These are phyloP conservation scores for Pleurotus salmoneostramineus DNA, from an alignment of 768 basidiomycete species.

Conservation along the genomic window DNA sequence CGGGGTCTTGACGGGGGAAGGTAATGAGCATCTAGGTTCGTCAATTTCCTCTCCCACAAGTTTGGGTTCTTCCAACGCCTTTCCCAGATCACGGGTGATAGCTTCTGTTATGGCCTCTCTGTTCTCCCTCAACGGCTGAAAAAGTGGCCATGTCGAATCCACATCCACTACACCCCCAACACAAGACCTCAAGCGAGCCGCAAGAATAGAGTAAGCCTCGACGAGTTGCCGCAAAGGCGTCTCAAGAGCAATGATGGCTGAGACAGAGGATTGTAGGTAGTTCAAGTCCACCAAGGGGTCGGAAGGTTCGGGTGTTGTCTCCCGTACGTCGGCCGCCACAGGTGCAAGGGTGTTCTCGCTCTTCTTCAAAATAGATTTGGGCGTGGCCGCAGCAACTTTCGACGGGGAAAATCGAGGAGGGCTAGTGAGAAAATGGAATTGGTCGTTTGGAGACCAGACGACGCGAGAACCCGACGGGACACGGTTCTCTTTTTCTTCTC, in stretches of 20 bases:
- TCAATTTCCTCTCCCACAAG: conserved; percentile 22
- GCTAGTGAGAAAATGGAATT: conserved; percentile 37
- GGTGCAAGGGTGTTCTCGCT: conserved; percentile 30
- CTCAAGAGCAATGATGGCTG: conserved; percentile 48
- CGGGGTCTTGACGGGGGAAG: conserved; percentile 70
- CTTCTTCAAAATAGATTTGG: conserved; percentile 72
- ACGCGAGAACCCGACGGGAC: conserved; percentile 32
- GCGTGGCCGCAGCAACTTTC: conserved; percentile 32
- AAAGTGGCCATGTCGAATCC: conserved; percentile 66
- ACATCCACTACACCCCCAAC: conserved; percentile 42
- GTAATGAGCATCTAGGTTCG: conserved; percentile 36
- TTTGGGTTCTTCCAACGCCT: conserved; percentile 58
- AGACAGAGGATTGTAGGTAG: conserved; percentile 66
- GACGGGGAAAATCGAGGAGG: conserved; percentile 22
- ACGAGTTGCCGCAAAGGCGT: conserved; percentile 55
- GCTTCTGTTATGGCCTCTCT: conserved; percentile 47
- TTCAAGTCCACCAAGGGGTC: conserved; percentile 59
- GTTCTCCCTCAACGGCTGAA: conserved; percentile 64
- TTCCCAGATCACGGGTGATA: conserved; percentile 64
- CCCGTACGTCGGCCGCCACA: conserved; percentile 38
- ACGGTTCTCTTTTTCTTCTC: conserved; percentile 49
- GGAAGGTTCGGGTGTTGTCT: conserved; percentile 73
- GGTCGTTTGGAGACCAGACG: conserved; percentile 49
- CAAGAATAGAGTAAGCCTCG: conserved; percentile 70
- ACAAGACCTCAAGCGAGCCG: conserved; percentile 54